These are phyloP conservation scores for Neurospora pannonica DNA, from an alignment of 495 filamentous ascomycete genomes.

Conservation along the genomic window DNA sequence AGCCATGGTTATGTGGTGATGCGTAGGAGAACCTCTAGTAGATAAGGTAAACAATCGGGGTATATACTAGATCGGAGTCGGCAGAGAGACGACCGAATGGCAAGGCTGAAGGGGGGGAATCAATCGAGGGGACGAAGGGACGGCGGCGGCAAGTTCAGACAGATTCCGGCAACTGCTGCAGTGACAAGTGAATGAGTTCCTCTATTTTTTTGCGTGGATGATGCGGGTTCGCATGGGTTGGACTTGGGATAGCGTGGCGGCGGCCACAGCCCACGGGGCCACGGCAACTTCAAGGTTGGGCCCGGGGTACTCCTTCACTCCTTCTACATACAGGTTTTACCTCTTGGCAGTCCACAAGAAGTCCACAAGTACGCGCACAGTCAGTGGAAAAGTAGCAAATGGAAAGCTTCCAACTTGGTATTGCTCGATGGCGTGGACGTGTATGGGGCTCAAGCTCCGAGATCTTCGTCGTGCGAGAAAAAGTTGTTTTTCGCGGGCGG, in stretches of 20 bases:
- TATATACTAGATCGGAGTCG: constrained; percentile 1
- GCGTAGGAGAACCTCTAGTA: not conserved
- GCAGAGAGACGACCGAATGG: constrained; percentile 8
- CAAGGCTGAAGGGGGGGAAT: not conserved
- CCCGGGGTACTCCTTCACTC: not conserved
- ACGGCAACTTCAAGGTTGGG: not conserved
- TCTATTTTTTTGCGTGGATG: not conserved
- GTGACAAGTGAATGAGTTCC: not conserved
- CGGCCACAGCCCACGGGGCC: not conserved
- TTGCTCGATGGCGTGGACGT: not conserved
- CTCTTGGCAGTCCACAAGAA: not conserved
- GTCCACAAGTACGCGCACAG: not conserved
- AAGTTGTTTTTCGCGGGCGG: not conserved
- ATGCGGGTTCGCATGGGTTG: not conserved
- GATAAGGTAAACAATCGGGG: constrained; percentile 1
- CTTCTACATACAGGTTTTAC: not conserved
- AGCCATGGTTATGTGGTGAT: constrained; percentile 24
- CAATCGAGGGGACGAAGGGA: not conserved
- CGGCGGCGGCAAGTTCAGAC: not conserved
- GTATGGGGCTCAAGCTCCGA: not conserved
- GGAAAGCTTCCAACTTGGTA: not conserved
- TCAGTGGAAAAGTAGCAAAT: not conserved
- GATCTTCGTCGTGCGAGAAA: not conserved
- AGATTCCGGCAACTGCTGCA: not conserved
- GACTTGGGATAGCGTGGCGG: not conserved